Evolutionary conservation across 73 alveolate genomes (phyloP).

Genomic region (Paraurostyla sp.): DNA sequence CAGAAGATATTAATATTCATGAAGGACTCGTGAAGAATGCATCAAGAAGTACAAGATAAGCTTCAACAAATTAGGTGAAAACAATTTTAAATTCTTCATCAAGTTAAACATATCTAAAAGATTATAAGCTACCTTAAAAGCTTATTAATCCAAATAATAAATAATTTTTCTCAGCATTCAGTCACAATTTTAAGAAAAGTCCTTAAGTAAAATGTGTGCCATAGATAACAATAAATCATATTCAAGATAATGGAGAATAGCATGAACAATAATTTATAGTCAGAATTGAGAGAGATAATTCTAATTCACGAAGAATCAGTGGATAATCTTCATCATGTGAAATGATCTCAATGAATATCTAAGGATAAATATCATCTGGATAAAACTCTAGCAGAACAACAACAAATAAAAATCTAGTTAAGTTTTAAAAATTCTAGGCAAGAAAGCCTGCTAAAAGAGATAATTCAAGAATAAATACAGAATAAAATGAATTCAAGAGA

Average conservation of each 20-base stretch:
- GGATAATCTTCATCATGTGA: too few species aligned
- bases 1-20: not conserved
- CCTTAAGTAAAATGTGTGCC: not conserved
- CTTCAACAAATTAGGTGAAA: not conserved
- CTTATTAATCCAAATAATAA: not conserved
- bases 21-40: not conserved
- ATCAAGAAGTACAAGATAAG: not conserved
- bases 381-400: not conserved
- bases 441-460: not conserved
- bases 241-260: too few species aligned
- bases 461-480: not conserved
- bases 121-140: not conserved
- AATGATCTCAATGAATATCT: too few species aligned
- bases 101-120: constrained; percentile 6
- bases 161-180: not conserved
- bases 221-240: not conserved
- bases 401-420: not conserved
- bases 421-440: constrained; percentile 5
- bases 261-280: too few species aligned
- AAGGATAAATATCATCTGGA: not conserved
- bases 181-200: not conserved
- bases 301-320: too few species aligned
- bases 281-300: too few species aligned
- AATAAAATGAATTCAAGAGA: not conserved
- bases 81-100: not conserved